Percentiles rank a stretch among this genome's conserved stretches.
Conservation (phyloP, 2,329 filamentous ascomycete species). For the Verticillium nubilum region DNA sequence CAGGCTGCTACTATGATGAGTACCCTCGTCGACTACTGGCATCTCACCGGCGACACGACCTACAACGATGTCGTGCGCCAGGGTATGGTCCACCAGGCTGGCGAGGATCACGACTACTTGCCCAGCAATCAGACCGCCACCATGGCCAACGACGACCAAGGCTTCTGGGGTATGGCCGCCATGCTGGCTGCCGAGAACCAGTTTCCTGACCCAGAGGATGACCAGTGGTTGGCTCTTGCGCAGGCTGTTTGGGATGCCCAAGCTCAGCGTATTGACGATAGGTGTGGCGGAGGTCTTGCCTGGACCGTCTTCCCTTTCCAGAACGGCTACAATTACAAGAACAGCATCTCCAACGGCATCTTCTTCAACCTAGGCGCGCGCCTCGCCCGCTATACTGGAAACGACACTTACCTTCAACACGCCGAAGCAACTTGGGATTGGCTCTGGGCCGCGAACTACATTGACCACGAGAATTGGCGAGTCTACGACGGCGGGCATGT, state of each 20-base stretch:
- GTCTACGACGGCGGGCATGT: constrained; percentile 53
- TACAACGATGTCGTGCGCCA: constrained; percentile 43
- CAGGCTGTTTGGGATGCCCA: constrained; percentile 52
- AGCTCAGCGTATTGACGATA: constrained; percentile 45
- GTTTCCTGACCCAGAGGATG: constrained; percentile 38
- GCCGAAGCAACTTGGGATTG: constrained; percentile 53
- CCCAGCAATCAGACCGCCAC: constrained; percentile 37
- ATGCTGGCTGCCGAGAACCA: constrained; percentile 50
- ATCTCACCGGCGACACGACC: constrained; percentile 36
- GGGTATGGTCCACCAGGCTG: constrained; percentile 40
- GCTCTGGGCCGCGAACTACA: constrained; percentile 40
- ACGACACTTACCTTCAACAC: constrained; percentile 50
- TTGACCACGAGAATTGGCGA: constrained; percentile 49
- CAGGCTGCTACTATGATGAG: constrained; percentile 23
- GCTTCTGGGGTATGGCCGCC: constrained; percentile 52
- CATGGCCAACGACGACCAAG: constrained; percentile 55
- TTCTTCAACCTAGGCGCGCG: constrained; percentile 51
- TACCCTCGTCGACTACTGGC: constrained; percentile 33
- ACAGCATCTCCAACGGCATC: constrained; percentile 33
- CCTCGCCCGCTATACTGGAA: constrained; percentile 55
- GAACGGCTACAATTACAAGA: background rate
- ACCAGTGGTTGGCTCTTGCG: constrained; percentile 47
- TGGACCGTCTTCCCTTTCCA: background rate
- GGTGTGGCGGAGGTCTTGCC: constrained; percentile 46
- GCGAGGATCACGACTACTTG: constrained; percentile 42